Evolutionary conservation across 306 rosid species (phyloP), one percentile per base, ranked within the genome.

Genomic region (Rosa lucieae): DNA sequence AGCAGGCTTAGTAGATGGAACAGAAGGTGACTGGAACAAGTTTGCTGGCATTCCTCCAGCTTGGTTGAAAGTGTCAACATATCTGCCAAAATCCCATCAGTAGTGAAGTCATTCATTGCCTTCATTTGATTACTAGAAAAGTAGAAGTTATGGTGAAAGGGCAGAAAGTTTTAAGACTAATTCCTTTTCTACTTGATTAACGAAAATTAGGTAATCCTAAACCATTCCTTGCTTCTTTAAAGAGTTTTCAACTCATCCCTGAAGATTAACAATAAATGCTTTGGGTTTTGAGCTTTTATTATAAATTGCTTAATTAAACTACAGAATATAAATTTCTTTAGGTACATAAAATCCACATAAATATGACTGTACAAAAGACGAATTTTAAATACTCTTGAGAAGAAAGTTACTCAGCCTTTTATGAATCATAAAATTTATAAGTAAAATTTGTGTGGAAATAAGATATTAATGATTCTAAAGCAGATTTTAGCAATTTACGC

Each of bases 61-160:
- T 85, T 87, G 92, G 92, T 92, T 94, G 84, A 94, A 94, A 77
- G 96, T 94, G 87, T 94, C 98, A 52, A 94, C 98, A 80, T 94
- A 94, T 89, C 98, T 94, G 89, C 67, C 74, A 77, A 87, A 73
- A 76, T 67, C 47, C 47, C 77, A 88, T 2, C 29, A 21, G 44
- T 63, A 23, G 14, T 18, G 37, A 51, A 55, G 12, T 46, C 20
- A 29, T 74, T 40, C 12, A 43, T 42, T 42, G 20, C 67, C 40
- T 40, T 74, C 69, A 39, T 14, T 42, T 74, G 40, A 42, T 42
- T 74, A 58, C 69, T 32, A 32, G 37, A 2, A 32, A 32, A 32
- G 37, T 55, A 35, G 23, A 56, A 58, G 23, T 43, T 37, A 39
- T 17, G 55, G 8, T 21, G n/a, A 12, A 56, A 21, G 20, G 66